phyloP scores from a whole-genome alignment of 192 early-diverging fungal species.

The Chytriomyces sp. region DNA sequence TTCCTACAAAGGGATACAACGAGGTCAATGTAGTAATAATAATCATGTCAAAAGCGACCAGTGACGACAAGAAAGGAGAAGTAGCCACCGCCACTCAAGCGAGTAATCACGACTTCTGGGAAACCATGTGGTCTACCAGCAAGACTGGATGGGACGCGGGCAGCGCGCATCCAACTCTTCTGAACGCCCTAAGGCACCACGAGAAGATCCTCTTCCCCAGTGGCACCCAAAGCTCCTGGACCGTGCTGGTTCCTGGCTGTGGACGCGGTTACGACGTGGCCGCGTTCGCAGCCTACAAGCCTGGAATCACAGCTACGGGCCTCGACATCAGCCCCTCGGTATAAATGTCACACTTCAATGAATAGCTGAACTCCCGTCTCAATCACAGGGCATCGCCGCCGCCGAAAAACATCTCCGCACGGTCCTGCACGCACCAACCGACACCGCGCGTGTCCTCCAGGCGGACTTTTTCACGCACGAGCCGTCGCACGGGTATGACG shows the following conservation, averaged over 20 bases:
- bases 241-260: constrained; percentile 39
- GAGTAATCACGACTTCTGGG: no score
- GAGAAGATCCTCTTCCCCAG: background rate
- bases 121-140: constrained; percentile 15
- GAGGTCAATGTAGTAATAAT: no score
- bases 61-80: no score
- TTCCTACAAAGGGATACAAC: no score
- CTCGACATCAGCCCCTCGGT: constrained; percentile 8
- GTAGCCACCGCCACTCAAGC: no score
- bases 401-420: background rate
- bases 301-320: constrained; percentile 16
- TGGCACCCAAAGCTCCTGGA: background rate
- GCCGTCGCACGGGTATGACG: background rate
- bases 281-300: constrained; percentile 60
- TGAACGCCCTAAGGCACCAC: background rate
- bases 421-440: background rate
- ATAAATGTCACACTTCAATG: no score
- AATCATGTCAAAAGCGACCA: no score
- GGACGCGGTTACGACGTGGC: constrained; percentile 74
- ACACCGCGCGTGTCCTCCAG: background rate
- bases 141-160: constrained; percentile 22
- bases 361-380: no score
- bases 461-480: constrained; percentile 11
- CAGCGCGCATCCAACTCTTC: constrained; percentile 7
- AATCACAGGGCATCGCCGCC: background rate